Evolutionary conservation across 75 land plant genomes (phyloP), one percentile per base, ranked within the genome.

Genomic region (Chamaecyparis obtusa): DNA sequence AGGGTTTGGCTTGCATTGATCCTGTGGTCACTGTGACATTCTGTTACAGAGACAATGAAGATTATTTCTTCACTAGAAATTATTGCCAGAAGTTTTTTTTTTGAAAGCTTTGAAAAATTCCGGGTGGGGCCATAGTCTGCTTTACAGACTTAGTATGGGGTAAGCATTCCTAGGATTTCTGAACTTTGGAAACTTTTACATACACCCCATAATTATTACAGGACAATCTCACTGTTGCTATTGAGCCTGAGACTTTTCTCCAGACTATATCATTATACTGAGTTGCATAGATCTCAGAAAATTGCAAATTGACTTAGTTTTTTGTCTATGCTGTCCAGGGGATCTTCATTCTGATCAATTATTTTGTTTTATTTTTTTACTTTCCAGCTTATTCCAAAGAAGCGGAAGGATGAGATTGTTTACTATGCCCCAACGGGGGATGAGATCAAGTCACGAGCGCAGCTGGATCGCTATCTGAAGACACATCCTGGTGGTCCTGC

Each of bases 391-490:
- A 67, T 84, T 33, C 91, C 92, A 4, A 89, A 86, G 87, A 90
- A 88, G 85, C 91, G 85, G 3, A 91, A 86, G 86, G 91, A 87
- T 85, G 97, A 95, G 91, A 85, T 96, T 17, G 86, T 90, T 33
- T 96, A 92, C 85, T 87, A 89, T 44, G 39, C 95, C 0, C 97
- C 97, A 44, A 89, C 92, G 14, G 97, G 98, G 30, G 97, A 96
- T 83, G 98, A 94, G 88, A 90, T 96, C 33, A 94, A 86, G 60
- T 92, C 71, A 87, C 89, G 85, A 78, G 86, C 82, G 49, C 94
- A 94, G 57, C 87, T 94, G 92, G 93, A 94, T 0, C 95, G 91
- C 81, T 95, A 95, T 88, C 92, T 95, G 49, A 96, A 95, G 86
- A 88, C 89, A 46, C 93, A 94, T 85, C 93, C 93, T 55, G 95